Evolutionary conservation across 2,329 filamentous ascomycete genomes (phyloP).

Genomic region (Fusarium floridanum): DNA sequence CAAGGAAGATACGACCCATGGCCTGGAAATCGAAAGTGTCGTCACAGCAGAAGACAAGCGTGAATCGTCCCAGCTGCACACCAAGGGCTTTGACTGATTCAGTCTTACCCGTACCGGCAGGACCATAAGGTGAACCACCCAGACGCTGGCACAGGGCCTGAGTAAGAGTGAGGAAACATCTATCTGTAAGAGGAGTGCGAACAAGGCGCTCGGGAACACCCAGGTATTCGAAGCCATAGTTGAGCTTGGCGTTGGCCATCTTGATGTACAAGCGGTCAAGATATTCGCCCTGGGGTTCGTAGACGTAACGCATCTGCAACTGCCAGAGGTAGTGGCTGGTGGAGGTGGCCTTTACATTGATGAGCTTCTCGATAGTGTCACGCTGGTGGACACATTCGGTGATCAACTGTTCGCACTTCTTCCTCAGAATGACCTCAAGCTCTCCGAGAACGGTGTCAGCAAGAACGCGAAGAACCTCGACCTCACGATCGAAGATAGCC

Average conservation of each 20-base stretch:
- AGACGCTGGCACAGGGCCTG: conserved; percentile 95
- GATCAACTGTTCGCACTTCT: conserved; percentile 98
- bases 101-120: conserved; percentile 97
- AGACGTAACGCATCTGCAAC: conserved; percentile 96
- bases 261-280: conserved; percentile 87
- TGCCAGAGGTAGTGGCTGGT: conserved; percentile 92
- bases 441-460: conserved; percentile 92
- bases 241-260: conserved; percentile 96
- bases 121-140: conserved; percentile 96
- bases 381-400: conserved; percentile 99
- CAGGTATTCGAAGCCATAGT: conserved; percentile 98
- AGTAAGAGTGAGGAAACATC: conserved; percentile 97
- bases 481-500: conserved; percentile 82
- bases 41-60: conserved; percentile 98
- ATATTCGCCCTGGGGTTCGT: conserved; percentile 83
- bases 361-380: conserved; percentile 89
- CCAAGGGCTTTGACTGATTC: conserved; percentile 99
- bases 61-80: conserved; percentile 96
- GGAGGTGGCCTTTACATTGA: conserved; percentile 78
- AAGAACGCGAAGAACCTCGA: conserved; percentile 86
- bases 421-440: conserved; percentile 85
- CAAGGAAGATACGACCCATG: conserved; percentile 99
- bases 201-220: conserved; percentile 97
- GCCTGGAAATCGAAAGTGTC: conserved; percentile 99
- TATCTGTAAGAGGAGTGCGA: conserved; percentile 94